Conservation (phyloP, 1,284 basidiomycete genomes). For the Ganoderma resinaceum region DNA sequence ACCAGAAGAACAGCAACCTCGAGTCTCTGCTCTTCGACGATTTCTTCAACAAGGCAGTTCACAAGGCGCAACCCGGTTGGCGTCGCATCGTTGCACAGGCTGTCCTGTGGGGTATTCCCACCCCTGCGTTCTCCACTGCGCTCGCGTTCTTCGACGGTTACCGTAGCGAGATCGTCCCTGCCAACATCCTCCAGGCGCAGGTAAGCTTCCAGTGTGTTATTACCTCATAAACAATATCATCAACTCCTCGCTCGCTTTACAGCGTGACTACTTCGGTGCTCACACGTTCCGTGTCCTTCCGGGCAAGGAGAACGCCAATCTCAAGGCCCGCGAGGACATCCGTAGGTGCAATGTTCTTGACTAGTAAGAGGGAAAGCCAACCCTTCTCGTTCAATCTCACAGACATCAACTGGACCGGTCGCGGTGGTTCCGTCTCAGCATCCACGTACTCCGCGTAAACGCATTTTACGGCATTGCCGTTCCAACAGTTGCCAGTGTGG, state of each 20-base stretch:
- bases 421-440: conserved; percentile 93
- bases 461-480: neutral
- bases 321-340: conserved; percentile 86
- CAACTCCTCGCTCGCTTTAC: conserved; percentile 36
- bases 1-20: conserved; percentile 85
- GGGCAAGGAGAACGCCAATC: conserved; percentile 85
- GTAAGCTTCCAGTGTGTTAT: conserved; percentile 42
- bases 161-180: conserved; percentile 90
- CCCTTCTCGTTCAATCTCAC: conserved; percentile 13
- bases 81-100: conserved; percentile 97
- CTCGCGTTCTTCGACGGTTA: conserved; percentile 99
- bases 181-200: conserved; percentile 96
- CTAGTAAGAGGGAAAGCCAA: conserved; percentile 17
- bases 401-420: conserved; percentile 94
- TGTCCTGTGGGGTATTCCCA: conserved; percentile 97
- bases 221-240: conserved; percentile 22
- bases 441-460: conserved; percentile 89
- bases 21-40: conserved; percentile 96
- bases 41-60: conserved; percentile 98
- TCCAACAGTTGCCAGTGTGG: conserved; percentile 9
- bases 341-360: conserved; percentile 58
- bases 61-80: conserved; percentile 98
- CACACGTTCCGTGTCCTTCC: conserved; percentile 95
- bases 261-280: conserved; percentile 94
- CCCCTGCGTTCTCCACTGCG: conserved; percentile 95